Evolutionary conservation across 192 early-diverging fungal genomes (phyloP).

Genomic region (Gonapodya sp.): DNA sequence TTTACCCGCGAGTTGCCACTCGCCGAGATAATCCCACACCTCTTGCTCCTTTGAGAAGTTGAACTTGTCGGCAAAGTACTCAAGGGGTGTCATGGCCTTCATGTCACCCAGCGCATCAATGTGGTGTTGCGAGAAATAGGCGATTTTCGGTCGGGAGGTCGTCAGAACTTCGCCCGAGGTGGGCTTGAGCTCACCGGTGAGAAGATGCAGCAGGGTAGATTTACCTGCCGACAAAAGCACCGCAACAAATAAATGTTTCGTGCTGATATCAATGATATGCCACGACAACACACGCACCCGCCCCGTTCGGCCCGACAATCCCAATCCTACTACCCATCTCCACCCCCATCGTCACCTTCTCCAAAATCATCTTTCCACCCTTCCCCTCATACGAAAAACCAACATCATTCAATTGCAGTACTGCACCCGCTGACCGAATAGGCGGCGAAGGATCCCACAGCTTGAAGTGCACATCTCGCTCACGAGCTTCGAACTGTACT

Average conservation of each 20-base stretch:
- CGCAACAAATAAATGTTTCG: no score
- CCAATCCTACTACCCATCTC: conserved; percentile 58
- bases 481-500: conserved; percentile 40
- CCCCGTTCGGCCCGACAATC: conserved; percentile 75
- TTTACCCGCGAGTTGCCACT: conserved; percentile 62
- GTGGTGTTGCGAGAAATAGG: conserved; percentile 77
- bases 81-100: conserved; percentile 25
- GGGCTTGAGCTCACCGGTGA: conserved; percentile 52
- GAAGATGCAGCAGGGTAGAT: conserved; percentile 68
- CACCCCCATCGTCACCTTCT: conserved; percentile 61
- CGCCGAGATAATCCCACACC: conserved; percentile 61
- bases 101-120: conserved; percentile 55
- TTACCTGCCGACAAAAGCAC: conserved; percentile 27
- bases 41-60: conserved; percentile 37
- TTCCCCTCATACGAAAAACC: conserved; percentile 21
- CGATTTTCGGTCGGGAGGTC: conserved; percentile 57
- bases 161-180: conserved; percentile 51
- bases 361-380: conserved; percentile 29
- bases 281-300: conserved; percentile 25
- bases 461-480: conserved; percentile 32
- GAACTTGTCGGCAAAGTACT: conserved; percentile 31
- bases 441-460: conserved; percentile 61
- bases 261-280: no score
- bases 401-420: conserved; percentile 55
- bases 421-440: conserved; percentile 53